Conservation (phyloP, 2,329 filamentous ascomycete genomes). For the Thelonectria rubi region DNA sequence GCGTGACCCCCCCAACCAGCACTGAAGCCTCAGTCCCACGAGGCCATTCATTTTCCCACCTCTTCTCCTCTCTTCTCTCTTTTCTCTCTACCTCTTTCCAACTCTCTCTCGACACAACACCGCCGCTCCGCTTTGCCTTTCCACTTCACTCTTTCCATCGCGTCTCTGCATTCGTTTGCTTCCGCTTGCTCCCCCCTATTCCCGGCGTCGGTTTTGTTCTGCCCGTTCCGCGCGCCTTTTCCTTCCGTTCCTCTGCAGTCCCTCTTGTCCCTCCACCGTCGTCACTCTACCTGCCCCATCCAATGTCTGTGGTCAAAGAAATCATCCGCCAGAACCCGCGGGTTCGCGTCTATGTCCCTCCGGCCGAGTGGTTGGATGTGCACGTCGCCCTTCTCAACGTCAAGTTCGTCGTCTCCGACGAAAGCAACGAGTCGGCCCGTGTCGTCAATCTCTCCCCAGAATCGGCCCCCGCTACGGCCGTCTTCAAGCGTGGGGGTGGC, state of each 20-base stretch:
- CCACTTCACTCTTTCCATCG: not conserved
- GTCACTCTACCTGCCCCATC: too few relatives aligned
- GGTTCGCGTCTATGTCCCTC: constrained; percentile 39
- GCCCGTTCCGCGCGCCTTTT: not conserved
- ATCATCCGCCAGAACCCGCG: constrained; percentile 37
- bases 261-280: not conserved
- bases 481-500: not conserved
- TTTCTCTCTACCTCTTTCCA: not conserved
- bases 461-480: not conserved
- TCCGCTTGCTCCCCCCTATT: not conserved
- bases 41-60: not conserved
- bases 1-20: not conserved
- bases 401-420: constrained; percentile 20
- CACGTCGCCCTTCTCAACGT: constrained; percentile 34
- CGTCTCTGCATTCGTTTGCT: not conserved
- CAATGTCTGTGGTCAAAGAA: constrained; percentile 20
- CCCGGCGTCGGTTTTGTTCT: too few relatives aligned
- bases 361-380: constrained; percentile 34
- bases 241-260: not conserved
- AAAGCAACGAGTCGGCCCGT: not conserved
- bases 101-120: not conserved
- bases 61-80: not conserved
- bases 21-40: not conserved
- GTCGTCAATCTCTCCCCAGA: too few relatives aligned
- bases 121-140: not conserved